These are phyloP conservation scores for Rugonectria rugulosa DNA, from an alignment of 2,329 filamentous ascomycete genomes.

Conservation along the genomic window DNA sequence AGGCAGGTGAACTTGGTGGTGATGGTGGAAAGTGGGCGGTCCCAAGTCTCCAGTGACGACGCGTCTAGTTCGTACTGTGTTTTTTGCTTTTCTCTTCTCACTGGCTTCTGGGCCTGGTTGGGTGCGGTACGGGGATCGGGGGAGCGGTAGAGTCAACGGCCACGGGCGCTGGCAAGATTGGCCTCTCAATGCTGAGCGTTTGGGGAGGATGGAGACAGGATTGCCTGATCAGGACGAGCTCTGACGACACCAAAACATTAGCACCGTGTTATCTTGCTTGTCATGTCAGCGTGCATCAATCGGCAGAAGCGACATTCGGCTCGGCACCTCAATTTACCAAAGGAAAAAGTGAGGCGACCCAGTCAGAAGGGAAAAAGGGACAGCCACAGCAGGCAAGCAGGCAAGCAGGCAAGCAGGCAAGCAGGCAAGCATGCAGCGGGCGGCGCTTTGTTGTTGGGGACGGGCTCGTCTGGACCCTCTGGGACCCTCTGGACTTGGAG, in stretches of 20 bases:
- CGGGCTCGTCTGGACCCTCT: not conserved
- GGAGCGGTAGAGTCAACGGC: conserved; percentile 7
- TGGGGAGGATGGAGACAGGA: conserved; percentile 4
- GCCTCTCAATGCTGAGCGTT: not conserved
- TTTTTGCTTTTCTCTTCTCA: conserved; percentile 11
- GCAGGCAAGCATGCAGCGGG: no score
- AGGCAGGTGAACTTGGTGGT: conserved; percentile 8
- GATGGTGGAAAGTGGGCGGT: conserved; percentile 8
- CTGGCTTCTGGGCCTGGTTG: not conserved
- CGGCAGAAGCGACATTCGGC: not conserved
- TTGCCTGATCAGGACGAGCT: conserved; percentile 14
- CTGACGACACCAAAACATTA: conserved; percentile 14
- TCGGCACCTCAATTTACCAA: not conserved
- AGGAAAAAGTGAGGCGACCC: conserved; percentile 8
- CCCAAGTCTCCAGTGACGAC: not conserved
- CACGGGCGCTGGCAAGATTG: no score
- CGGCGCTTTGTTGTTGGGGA: conserved; percentile 5
- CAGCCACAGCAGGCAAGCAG: not conserved
- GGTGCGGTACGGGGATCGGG: not conserved
- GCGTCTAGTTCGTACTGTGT: conserved; percentile 33
- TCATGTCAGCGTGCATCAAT: not conserved
- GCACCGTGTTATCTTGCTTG: not conserved
- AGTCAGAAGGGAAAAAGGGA: not conserved
- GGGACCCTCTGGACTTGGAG: no score
- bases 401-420: no score